Percentiles rank a stretch among this genome's conserved stretches.
Conservation (phyloP, 208 protist genomes). For the Jaenimonas drosophilae region DNA sequence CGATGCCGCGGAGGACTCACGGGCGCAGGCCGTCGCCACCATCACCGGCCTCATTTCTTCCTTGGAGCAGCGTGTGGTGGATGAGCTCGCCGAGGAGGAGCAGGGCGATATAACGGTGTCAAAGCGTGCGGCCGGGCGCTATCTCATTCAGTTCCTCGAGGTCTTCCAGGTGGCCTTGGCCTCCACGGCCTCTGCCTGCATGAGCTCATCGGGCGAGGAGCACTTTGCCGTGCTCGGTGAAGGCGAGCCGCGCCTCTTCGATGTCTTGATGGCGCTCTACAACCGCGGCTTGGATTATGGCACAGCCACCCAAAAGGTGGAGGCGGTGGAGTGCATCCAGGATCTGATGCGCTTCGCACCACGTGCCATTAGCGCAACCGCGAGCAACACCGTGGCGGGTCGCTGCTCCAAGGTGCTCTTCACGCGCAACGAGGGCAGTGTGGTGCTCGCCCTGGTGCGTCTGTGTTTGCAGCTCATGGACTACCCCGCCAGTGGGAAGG, state of each 20-base stretch:
- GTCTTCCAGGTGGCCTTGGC: constrained; percentile 55
- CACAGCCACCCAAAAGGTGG: constrained; percentile 71
- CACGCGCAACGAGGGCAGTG: constrained; percentile 75
- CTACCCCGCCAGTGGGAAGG: constrained; percentile 77
- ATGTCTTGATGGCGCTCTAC: constrained; percentile 80
- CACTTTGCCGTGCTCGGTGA: constrained; percentile 66
- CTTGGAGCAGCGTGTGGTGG: constrained; percentile 55
- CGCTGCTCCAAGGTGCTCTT: constrained; percentile 89
- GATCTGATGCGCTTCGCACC: constrained; percentile 79
- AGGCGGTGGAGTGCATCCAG: constrained; percentile 85
- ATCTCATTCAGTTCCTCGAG: constrained; percentile 74
- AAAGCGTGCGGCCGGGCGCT: constrained; percentile 73
- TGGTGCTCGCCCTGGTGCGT: constrained; percentile 76
- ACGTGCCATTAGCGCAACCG: constrained; percentile 42
- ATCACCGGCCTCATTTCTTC: constrained; percentile 48
- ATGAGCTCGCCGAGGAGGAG: constrained; percentile 58
- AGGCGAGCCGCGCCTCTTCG: constrained; percentile 72
- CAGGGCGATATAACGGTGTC: constrained; percentile 61
- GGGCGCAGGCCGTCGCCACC: constrained; percentile 37
- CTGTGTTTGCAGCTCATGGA: constrained; percentile 78
- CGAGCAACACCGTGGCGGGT: constrained; percentile 72
- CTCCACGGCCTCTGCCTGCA: constrained; percentile 45
- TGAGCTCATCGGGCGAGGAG: constrained; percentile 27
- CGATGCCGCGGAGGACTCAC: constrained; percentile 35
- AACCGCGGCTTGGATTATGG: constrained; percentile 86